phyloP scores from a whole-genome alignment of 2,329 filamentous ascomycete species.

The Fusarium nisikadoi region DNA sequence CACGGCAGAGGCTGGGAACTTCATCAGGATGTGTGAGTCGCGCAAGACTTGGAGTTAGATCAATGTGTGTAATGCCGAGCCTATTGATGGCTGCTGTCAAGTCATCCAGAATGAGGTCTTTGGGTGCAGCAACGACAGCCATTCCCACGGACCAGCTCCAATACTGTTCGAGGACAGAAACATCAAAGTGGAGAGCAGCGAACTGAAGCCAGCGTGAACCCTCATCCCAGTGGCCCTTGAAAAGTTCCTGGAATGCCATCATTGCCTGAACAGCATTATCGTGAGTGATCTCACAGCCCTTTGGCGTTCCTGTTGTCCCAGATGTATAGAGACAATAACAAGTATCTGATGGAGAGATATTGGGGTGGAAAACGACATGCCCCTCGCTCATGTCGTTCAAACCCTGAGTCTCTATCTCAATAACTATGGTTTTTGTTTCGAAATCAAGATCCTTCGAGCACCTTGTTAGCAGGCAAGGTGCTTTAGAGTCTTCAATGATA shows the following conservation, averaged over 20 bases:
- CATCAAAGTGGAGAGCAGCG: slow-evolving; percentile 93
- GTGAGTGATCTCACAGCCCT: slow-evolving; percentile 89
- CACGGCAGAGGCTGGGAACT: slow-evolving; percentile 80
- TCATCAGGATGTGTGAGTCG: slow-evolving; percentile 81
- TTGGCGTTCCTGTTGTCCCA: slow-evolving; percentile 86
- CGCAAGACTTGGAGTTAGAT: slow-evolving; percentile 89
- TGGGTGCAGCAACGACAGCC: slow-evolving; percentile 81
- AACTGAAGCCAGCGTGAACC: slow-evolving; percentile 90
- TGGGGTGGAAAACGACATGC: slow-evolving; percentile 26
- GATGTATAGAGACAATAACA: slow-evolving; percentile 91
- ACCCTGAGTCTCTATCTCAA: slow-evolving; percentile 47
- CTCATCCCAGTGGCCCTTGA: slow-evolving; percentile 76
- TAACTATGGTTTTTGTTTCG: slow-evolving; percentile 45
- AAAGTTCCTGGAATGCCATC: slow-evolving; percentile 84
- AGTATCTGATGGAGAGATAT: slow-evolving; percentile 60
- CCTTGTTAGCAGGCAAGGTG: slow-evolving; percentile 71
- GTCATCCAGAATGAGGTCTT: slow-evolving; percentile 88
- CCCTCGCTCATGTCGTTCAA: slow-evolving; percentile 41
- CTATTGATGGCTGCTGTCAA: slow-evolving; percentile 76
- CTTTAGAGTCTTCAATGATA: slow-evolving; percentile 78
- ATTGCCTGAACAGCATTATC: slow-evolving; percentile 91
- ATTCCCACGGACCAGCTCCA: slow-evolving; percentile 96
- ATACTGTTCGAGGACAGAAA: slow-evolving; percentile 92
- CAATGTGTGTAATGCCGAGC: slow-evolving; percentile 86
- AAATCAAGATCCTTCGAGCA: slow-evolving; percentile 46